Percentiles rank a stretch among this genome's conserved stretches.
phyloP scores from a whole-genome alignment of 305 asterid species.

The Fraxinus platypoda region DNA sequence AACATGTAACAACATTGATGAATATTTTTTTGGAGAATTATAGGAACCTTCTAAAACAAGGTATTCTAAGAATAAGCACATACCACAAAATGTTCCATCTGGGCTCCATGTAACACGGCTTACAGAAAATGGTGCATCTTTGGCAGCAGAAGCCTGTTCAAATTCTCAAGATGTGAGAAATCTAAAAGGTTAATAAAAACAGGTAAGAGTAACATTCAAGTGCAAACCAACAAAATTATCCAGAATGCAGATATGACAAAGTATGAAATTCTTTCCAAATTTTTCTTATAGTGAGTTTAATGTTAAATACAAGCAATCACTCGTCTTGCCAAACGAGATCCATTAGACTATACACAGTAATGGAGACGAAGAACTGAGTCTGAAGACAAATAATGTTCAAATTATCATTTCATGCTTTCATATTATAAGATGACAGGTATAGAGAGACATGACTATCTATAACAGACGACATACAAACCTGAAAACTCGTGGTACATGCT shows the following conservation, averaged over 20 bases:
- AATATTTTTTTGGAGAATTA: neutral
- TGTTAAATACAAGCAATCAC: neutral
- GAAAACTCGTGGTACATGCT: slow-evolving; percentile 57
- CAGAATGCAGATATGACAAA: neutral
- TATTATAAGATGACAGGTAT: neutral
- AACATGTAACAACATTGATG: neutral
- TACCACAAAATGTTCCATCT: slow-evolving; percentile 81
- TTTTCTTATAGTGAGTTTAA: neutral
- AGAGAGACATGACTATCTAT: neutral
- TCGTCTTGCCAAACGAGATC: neutral
- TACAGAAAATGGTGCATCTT: slow-evolving; percentile 74
- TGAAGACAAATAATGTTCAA: slow-evolving; percentile 6
- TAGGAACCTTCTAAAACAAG: neutral
- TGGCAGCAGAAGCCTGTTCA: slow-evolving; percentile 78
- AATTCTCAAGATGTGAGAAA: slow-evolving; percentile 29
- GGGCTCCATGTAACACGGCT: slow-evolving; percentile 83
- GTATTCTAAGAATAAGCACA: slow-evolving; percentile 22
- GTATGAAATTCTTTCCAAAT: neutral
- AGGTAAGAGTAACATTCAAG: neutral
- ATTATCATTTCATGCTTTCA: neutral
- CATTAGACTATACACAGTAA: slow-evolving; percentile 7
- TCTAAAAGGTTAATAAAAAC: neutral
- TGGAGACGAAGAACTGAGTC: slow-evolving; percentile 9
- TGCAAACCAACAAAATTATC: neutral
- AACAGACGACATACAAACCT: slow-evolving; percentile 40